Conservation (phyloP, 495 filamentous ascomycete genomes). For the Alectoria sarmentosa region DNA sequence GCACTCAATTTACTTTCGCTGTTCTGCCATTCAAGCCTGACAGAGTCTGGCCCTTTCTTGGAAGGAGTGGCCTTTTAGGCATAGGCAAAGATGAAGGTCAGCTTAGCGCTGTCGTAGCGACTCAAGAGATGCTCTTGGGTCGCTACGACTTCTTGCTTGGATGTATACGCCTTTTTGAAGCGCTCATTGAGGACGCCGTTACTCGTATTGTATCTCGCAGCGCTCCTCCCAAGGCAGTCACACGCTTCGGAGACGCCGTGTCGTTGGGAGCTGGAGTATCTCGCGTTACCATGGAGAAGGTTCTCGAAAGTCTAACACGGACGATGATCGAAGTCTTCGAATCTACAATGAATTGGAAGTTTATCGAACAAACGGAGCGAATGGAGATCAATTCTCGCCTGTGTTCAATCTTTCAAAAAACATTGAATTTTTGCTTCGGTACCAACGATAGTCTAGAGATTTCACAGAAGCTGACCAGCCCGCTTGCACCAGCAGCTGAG, state of each 20-base stretch:
- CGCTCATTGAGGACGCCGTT: slow-evolving; percentile 68
- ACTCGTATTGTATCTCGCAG: slow-evolving; percentile 64
- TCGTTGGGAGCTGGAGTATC: slow-evolving; percentile 65
- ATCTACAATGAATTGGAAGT: slow-evolving; percentile 76
- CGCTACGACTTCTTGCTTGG: slow-evolving; percentile 70
- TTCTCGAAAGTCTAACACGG: slow-evolving; percentile 63
- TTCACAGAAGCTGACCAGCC: slow-evolving; percentile 52
- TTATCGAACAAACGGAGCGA: slow-evolving; percentile 57
- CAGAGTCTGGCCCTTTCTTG: slow-evolving; percentile 83
- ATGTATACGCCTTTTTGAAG: slow-evolving; percentile 64
- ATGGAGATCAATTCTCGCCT: slow-evolving; percentile 54
- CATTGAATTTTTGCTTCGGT: slow-evolving; percentile 65
- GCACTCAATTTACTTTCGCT: slow-evolving; percentile 69
- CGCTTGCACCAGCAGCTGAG: slow-evolving; percentile 60
- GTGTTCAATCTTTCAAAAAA: slow-evolving; percentile 58
- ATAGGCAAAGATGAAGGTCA: slow-evolving; percentile 63
- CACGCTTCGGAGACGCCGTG: slow-evolving; percentile 44
- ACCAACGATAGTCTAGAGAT: slow-evolving; percentile 53
- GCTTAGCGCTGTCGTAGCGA: slow-evolving; percentile 64
- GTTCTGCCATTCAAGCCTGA: slow-evolving; percentile 65
- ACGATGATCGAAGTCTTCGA: slow-evolving; percentile 74
- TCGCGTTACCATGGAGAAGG: slow-evolving; percentile 65
- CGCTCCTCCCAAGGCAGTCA: slow-evolving; percentile 44
- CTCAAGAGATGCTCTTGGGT: slow-evolving; percentile 65
- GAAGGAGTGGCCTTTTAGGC: slow-evolving; percentile 68